phyloP scores from a whole-genome alignment of 2,329 filamentous ascomycete species.

The Aureobasidium pullulans region DNA sequence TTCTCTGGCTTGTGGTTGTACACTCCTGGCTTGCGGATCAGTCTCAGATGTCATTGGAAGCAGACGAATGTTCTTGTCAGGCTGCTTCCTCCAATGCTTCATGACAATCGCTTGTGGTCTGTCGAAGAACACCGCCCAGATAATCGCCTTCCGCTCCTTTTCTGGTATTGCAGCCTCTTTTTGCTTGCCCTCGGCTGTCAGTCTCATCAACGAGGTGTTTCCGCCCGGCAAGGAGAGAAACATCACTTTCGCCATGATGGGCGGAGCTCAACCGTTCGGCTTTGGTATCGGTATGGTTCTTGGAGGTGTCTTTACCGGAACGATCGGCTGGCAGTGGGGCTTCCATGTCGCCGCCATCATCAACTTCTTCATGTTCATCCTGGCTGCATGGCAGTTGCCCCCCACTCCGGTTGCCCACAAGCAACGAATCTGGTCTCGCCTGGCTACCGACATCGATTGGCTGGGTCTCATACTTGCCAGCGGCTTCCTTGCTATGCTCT shows the following conservation, averaged over 20 bases:
- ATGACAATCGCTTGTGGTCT: slow-evolving; percentile 39
- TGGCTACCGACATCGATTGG: slow-evolving; percentile 48
- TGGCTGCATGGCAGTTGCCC: slow-evolving; percentile 15
- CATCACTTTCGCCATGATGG: slow-evolving; percentile 45
- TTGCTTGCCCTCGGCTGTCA: slow-evolving; percentile 40
- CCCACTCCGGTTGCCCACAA: neutral
- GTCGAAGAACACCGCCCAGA: slow-evolving; percentile 25
- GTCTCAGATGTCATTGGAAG: slow-evolving; percentile 45
- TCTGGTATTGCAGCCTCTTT: slow-evolving; percentile 16
- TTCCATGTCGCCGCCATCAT: slow-evolving; percentile 43
- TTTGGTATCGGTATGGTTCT: slow-evolving; percentile 46
- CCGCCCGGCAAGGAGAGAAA: slow-evolving; percentile 43
- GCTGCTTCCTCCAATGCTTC: slow-evolving; percentile 36
- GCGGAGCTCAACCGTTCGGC: slow-evolving; percentile 44
- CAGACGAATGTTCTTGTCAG: slow-evolving; percentile 39
- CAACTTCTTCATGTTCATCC: slow-evolving; percentile 33
- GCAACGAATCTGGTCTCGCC: slow-evolving; percentile 18
- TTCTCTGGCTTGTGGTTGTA: slow-evolving; percentile 39
- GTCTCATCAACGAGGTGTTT: slow-evolving; percentile 39
- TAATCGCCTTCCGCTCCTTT: slow-evolving; percentile 17
- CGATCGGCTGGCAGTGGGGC: slow-evolving; percentile 45
- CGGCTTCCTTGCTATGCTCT: slow-evolving; percentile 42
- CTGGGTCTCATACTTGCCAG: slow-evolving; percentile 42
- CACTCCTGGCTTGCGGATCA: slow-evolving; percentile 43
- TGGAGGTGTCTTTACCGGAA: slow-evolving; percentile 42